Evolutionary conservation across 768 basidiomycete species (phyloP).

Genomic region (Crepidotus variabilis): DNA sequence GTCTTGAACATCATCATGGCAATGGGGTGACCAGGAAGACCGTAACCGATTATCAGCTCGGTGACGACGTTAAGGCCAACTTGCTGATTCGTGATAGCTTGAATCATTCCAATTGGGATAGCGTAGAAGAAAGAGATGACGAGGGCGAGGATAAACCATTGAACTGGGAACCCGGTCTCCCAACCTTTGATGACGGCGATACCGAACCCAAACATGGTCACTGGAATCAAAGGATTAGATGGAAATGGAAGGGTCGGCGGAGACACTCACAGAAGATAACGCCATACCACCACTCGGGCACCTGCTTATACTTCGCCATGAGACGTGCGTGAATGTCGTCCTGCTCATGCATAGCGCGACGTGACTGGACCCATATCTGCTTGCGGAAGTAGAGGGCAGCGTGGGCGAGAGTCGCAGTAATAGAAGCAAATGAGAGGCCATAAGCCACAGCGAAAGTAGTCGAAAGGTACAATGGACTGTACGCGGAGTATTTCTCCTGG

Average conservation of each 20-base stretch:
- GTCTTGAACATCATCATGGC: constrained; percentile 90
- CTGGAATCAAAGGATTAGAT: constrained; percentile 18
- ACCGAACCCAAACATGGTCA: constrained; percentile 65
- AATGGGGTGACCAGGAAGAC: constrained; percentile 70
- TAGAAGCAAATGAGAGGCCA: constrained; percentile 77
- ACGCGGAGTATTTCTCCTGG: constrained; percentile 46
- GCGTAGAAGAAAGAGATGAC: constrained; percentile 63
- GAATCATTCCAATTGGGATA: constrained; percentile 65
- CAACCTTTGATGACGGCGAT: constrained; percentile 69
- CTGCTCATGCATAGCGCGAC: constrained; percentile 67
- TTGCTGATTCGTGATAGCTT: constrained; percentile 81
- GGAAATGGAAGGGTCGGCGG: neutral
- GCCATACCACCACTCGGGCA: constrained; percentile 83
- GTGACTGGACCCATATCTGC: constrained; percentile 70
- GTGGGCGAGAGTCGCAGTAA: constrained; percentile 72
- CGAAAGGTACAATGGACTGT: constrained; percentile 62
- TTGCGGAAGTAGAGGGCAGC: constrained; percentile 72
- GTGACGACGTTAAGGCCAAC: constrained; percentile 74
- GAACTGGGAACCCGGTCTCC: constrained; percentile 68
- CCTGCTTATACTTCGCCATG: constrained; percentile 87
- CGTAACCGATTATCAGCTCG: constrained; percentile 79
- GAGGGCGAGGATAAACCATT: constrained; percentile 65
- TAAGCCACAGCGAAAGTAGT: constrained; percentile 77
- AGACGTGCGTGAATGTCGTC: constrained; percentile 92
- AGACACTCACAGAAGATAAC: constrained; percentile 49